Conservation (phyloP, 441 rosid genomes). For the Breynia disticha region DNA sequence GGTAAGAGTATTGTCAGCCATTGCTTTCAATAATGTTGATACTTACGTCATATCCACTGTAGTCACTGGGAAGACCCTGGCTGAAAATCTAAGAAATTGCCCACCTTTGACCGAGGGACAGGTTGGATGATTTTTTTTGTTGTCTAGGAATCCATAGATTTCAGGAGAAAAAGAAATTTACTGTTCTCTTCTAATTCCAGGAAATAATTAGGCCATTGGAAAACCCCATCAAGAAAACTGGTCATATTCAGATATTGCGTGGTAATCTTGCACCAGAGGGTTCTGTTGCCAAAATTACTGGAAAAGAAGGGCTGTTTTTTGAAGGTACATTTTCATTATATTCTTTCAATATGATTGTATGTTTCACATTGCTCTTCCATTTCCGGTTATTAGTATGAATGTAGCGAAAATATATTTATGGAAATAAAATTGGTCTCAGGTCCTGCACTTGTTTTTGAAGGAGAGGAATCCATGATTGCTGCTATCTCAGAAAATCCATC, state of each 20-base stretch:
- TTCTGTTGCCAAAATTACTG: slow-evolving; percentile 96
- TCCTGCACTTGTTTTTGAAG: slow-evolving; percentile 95
- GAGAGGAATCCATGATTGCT: slow-evolving; percentile 85
- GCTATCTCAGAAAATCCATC: slow-evolving; percentile 75
- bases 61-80: slow-evolving; percentile 92
- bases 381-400: background rate
- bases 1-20: too few species aligned
- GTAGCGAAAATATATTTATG: background rate
- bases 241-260: slow-evolving; percentile 73
- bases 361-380: slow-evolving; percentile 1
- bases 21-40: background rate
- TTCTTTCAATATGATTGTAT: background rate
- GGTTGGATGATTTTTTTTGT: slow-evolving; percentile 29
- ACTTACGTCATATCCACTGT: slow-evolving; percentile 14
- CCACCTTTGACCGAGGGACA: slow-evolving; percentile 70
- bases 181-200: slow-evolving; percentile 23
- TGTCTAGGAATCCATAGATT: too few species aligned
- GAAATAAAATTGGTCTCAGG: slow-evolving; percentile 36
- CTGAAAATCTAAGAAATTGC: slow-evolving; percentile 59
- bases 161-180: too few species aligned
- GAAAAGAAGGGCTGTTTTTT: slow-evolving; percentile 92
- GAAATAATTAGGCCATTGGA: slow-evolving; percentile 66
- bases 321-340: slow-evolving; percentile 41
- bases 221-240: slow-evolving; percentile 89
- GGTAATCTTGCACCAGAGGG: slow-evolving; percentile 97